Evolutionary conservation across 2,329 filamentous ascomycete genomes (phyloP), one percentile per base, ranked within the genome.

Genomic region (Paecilomyces sp.): DNA sequence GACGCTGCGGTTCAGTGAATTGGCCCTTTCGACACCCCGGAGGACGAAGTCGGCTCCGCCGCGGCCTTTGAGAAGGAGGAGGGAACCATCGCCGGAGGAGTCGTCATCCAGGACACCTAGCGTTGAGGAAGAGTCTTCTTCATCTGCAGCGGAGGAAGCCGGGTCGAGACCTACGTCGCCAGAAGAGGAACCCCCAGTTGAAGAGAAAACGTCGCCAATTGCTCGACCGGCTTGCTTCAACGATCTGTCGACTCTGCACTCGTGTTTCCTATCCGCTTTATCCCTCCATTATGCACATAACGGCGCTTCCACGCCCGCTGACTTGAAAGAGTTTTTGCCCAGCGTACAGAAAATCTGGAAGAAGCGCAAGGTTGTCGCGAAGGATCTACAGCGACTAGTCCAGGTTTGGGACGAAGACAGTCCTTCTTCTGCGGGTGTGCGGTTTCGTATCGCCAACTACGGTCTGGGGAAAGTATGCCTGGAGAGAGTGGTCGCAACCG

Each of bases 201-300:
- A 25, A 24, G 31, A 52, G 15, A 13, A 31, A 24, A 57, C 59
- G n/a, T 53, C 59, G 6, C 51, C 71, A 79, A 60, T 59, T 22
- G 61, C 63, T 8, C 70, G 65, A 6, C 69, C 69, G 25, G 54
- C 68, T 12, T 71, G 66, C 47, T 69, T 75, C 25, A 61, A 67
- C 41, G 84, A 89, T 55, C 77, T 91, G 15, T 74, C 89, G 56
- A 77, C 82, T 59, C 78, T 92, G 28, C 85, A 91, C 71, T 79
- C 79, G 50, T 81, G 86, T 11, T 89, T 92, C 65, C 78, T 90
- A 60, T 86, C 87, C 67, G 86, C 88, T 0, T 77, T 91, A 25
- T 82, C 84, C 0, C 75, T 92, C 9, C 88, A 91, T 67, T 82
- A 85, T 61, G 87, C 87, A 1, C 88, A 92, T 73, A 85, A 88